Conservation (phyloP, 352 stramenopile species). For the Thraustochytrium striatum region DNA sequence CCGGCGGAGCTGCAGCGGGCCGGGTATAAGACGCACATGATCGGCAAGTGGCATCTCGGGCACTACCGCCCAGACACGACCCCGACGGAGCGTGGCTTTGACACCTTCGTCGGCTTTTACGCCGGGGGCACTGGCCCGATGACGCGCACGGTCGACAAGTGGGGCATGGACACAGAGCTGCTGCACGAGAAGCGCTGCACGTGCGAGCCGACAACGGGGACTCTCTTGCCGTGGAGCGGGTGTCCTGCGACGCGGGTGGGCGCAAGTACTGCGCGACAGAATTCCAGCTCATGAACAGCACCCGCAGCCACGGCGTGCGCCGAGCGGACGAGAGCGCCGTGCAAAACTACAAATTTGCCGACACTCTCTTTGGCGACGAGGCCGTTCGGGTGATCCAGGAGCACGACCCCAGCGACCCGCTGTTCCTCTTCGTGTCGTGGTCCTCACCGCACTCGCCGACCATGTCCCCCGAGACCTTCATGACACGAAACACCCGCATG, state of each 20-base stretch:
- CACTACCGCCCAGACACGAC: constrained; percentile 10
- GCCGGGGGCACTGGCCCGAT: not conserved
- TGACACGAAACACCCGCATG: not conserved
- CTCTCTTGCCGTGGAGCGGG: too few species aligned
- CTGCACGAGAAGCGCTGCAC: too few species aligned
- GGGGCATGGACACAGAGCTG: too few species aligned
- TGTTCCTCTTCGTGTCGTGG: constrained; percentile 19
- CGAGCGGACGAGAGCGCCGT: not conserved
- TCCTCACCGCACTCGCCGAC: constrained; percentile 6
- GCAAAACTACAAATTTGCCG: not conserved
- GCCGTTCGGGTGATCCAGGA: not conserved
- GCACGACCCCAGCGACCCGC: not conserved
- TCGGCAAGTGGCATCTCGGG: constrained; percentile 55
- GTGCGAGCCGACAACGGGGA: too few species aligned
- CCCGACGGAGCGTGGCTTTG: constrained; percentile 51
- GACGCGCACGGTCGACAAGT: too few species aligned
- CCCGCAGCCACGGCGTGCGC: not conserved
- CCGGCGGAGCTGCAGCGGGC: constrained; percentile 23
- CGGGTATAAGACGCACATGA: constrained; percentile 50
- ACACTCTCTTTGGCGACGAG: constrained; percentile 8
- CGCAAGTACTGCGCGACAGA: constrained; percentile 15
- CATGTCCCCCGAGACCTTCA: not conserved
- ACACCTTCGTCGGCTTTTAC: constrained; percentile 51
- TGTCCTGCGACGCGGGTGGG: too few species aligned
- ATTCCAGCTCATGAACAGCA: not conserved